Base-by-base conservation (phyloP, 2,329 filamentous ascomycete genomes). In the Colletotrichum acutatum region DNA sequence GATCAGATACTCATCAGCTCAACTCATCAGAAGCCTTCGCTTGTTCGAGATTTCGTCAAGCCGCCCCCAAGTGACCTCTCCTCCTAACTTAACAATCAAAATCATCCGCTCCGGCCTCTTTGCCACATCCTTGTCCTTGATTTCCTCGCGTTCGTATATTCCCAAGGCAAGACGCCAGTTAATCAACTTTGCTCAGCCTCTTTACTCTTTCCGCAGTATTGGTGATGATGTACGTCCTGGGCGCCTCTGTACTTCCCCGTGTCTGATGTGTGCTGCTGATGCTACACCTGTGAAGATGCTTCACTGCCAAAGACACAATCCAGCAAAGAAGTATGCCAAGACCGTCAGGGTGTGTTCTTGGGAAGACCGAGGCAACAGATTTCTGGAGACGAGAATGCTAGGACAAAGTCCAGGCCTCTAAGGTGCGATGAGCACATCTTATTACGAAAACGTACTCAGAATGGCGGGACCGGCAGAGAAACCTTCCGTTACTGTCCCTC, bases 191-290 rank as follows among this genome's bases (percentile, higher is more conserved):
- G 90, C 91, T 0, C 83, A 91, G 5, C 83, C 90, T 93, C 1
- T 88, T 93, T 0, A 90, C 92, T 22, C 77, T 91, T 8, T 87
- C 88, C 6, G 91, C 84, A 0, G 86, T 87, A 26, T 90, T 90
- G 0, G 92, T 91, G 0, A 80, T 94, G 74, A 85, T 91, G 61
- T 93, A 93, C 76, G 92, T 42, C 16, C 16, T 6, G 89, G 61
- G 87, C 90, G 0, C 81, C 93, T 0, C 94, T 91, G 91, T 94
- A 91, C 75, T 93, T 93, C 63, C 91, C 92, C 0, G 77, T 90
- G 0, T 76, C 37, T 93, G 14, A 90, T 93, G 79, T 75, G 87
- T 0, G 75, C 84, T 1, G 89, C 87, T 0, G 91, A 90, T 0
- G 22, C 85, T 1, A 78, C 80, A 0, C 88, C 88, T 0, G 79